These are phyloP conservation scores for Lasiodiplodia theobromae DNA, from an alignment of 2,329 filamentous ascomycete genomes.

Conservation along the genomic window DNA sequence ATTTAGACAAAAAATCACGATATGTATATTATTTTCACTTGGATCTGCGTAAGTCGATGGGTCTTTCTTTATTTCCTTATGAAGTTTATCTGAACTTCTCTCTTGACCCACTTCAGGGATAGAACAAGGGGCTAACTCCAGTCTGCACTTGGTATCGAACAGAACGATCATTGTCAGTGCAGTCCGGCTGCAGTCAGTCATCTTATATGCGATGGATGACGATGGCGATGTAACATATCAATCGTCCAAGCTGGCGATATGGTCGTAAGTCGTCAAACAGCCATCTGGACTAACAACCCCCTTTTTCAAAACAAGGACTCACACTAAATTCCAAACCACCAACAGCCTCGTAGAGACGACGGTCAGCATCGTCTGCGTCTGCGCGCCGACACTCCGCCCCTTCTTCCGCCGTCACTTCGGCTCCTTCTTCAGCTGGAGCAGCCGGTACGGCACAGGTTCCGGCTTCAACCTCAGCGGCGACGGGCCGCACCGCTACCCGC, in stretches of 20 bases:
- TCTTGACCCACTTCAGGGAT: too few species aligned
- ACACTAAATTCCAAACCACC: not conserved
- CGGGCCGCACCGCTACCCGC: too few species aligned
- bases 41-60: constrained; percentile 11
- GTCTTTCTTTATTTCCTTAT: too few species aligned
- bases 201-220: not conserved
- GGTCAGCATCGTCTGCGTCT: constrained; percentile 19
- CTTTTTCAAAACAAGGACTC: not conserved
- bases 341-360: constrained; percentile 15
- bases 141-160: not conserved
- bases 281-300: not conserved
- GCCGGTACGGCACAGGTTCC: not conserved
- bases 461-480: too few species aligned
- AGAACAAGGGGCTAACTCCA: not conserved
- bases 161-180: constrained; percentile 8
- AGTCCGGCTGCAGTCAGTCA: not conserved
- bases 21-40: constrained; percentile 9
- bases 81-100: too few species aligned
- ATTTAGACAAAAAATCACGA: constrained; percentile 9
- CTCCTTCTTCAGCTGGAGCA: constrained; percentile 17
- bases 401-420: constrained; percentile 23
- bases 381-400: constrained; percentile 19
- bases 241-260: not conserved
- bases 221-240: constrained; percentile 1
- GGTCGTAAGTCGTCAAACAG: not conserved